Evolutionary conservation across 331 rosid species (phyloP), one percentile per base, ranked within the genome.

Genomic region (Arachis monticola): DNA sequence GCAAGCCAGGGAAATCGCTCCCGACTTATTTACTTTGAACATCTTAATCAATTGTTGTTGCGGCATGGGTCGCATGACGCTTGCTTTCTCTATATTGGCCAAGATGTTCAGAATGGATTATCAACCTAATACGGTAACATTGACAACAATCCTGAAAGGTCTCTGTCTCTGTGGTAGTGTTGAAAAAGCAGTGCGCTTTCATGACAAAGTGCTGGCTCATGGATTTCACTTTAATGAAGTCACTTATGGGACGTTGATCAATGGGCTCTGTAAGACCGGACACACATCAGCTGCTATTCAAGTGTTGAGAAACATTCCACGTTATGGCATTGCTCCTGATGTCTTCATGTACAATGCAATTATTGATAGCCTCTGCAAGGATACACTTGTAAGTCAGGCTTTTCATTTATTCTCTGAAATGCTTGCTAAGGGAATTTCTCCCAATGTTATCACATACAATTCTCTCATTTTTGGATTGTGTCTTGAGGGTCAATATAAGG

Each of bases 21-120:
- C 58, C 6, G 1, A 11, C 10, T 2, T 81, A 0, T 2, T 57
- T 58, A 75, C 65, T 40, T 50, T 81, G 13, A 67, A 1, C 58
- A 82, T 82, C 1, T 56, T 81, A 47, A 22, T 72, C 27, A 82
- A 77, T 32, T 77, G 82, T 70, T 70, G 12, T 10, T 69, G 64
- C 60, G 74, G 70, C 6, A 5, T 64, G 17, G 38, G 42, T 57
- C 76, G 52, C 0, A 6, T 81, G 6, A 52, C 1, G 8, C 62
- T 64, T 5, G 79, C 76, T 6, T 82, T 82, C 60, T 77, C 82
- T 45, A 22, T 61, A 31, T 14, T 81, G 31, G 68, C 46, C 2
- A 68, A 68, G 38, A 67, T 82, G 22, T 2, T 77, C 13, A 82
- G 73, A 31, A 11, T 8, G 45, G 82, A 80, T 61, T 53, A 12